Evolutionary conservation across 257 asterid genomes (phyloP).

Genomic region (Solanum chilense): DNA sequence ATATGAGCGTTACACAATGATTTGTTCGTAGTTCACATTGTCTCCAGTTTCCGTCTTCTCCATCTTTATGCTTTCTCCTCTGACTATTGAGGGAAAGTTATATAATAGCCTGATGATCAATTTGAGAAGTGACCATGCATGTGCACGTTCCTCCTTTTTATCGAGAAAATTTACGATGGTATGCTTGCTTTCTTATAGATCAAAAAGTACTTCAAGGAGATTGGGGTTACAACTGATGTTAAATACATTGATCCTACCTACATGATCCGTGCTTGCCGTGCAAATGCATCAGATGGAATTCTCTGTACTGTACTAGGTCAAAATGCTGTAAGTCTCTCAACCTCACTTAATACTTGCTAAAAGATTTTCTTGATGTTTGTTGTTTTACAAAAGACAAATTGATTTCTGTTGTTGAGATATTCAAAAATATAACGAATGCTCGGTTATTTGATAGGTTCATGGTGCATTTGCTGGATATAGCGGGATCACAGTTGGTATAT

Average conservation of each 20-base stretch:
- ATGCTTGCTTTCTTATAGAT: constrained; percentile 26
- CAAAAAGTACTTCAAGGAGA: constrained; percentile 66
- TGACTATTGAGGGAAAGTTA: neutral
- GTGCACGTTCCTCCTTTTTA: neutral
- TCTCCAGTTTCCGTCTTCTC: neutral
- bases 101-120: neutral
- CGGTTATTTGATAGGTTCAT: constrained; percentile 53
- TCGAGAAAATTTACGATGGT: neutral
- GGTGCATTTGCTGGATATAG: constrained; percentile 97
- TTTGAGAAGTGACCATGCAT: neutral
- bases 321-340: constrained; percentile 66
- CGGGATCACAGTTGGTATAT: constrained; percentile 88
- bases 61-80: neutral
- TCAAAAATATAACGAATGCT: neutral
- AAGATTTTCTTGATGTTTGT: neutral
- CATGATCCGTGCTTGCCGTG: constrained; percentile 98
- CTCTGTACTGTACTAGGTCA: constrained; percentile 95
- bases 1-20: neutral
- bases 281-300: constrained; percentile 94
- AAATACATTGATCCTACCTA: constrained; percentile 95
- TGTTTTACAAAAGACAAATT: neutral
- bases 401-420: neutral
- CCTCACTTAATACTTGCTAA: neutral
- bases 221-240: constrained; percentile 67
- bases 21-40: neutral